phyloP scores from a whole-genome alignment of 2,329 filamentous ascomycete genomes.

The Xenoacremonium recifei region DNA sequence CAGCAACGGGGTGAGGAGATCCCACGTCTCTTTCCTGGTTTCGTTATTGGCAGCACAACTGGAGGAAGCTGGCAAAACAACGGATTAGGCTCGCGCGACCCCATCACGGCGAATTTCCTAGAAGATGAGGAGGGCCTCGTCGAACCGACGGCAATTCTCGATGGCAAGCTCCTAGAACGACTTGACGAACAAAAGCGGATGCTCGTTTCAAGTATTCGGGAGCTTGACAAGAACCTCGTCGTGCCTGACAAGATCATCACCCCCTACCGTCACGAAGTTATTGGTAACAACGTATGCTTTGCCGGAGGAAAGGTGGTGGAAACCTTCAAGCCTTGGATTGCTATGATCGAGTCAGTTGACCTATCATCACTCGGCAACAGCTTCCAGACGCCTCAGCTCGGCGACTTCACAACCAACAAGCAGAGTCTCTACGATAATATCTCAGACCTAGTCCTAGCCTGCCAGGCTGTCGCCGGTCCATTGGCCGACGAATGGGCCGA shows the following conservation, averaged over 20 bases:
- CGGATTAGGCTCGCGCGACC: constrained; percentile 62
- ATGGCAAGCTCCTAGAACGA: constrained; percentile 74
- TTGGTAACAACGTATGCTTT: constrained; percentile 79
- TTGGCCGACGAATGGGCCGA: constrained; percentile 95
- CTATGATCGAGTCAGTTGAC: constrained; percentile 88
- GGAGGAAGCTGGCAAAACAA: constrained; percentile 89
- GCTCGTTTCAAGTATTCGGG: constrained; percentile 80
- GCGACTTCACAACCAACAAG: constrained; percentile 87
- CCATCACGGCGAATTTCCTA: constrained; percentile 77
- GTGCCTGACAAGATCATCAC: constrained; percentile 81
- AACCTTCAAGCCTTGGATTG: constrained; percentile 85
- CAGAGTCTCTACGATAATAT: constrained; percentile 92
- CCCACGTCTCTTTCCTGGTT: constrained; percentile 87
- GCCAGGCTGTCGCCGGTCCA: constrained; percentile 88
- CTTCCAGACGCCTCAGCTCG: constrained; percentile 79
- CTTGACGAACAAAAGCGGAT: constrained; percentile 84
- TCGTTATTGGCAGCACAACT: constrained; percentile 78
- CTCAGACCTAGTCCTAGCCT: constrained; percentile 82
- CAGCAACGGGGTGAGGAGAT: constrained; percentile 93
- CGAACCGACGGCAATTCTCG: constrained; percentile 73
- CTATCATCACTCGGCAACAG: constrained; percentile 74
- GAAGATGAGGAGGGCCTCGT: constrained; percentile 73
- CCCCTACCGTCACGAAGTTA: constrained; percentile 70
- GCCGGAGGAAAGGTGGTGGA: constrained; percentile 80
- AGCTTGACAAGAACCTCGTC: constrained; percentile 80